A percentile compares a stretch with the other conserved stretches of the same genome.
phyloP scores from a whole-genome alignment of 108 stramenopile species.

The Seminavis robusta region DNA sequence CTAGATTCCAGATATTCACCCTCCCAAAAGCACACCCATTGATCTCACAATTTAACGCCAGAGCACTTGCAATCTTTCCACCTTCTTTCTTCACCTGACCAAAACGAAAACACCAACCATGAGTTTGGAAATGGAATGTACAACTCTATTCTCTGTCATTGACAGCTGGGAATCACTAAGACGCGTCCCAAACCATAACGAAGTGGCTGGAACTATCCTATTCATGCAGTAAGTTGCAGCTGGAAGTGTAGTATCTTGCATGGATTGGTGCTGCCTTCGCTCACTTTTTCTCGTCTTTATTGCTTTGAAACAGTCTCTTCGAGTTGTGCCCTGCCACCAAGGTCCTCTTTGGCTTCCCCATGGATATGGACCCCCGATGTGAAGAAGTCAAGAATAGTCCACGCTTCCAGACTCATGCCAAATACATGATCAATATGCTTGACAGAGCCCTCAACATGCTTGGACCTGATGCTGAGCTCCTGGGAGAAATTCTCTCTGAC shows the following conservation, averaged over 20 bases:
- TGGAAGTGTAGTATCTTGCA: no score
- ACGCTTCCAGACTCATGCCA: constrained; percentile 10
- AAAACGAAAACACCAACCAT: no score
- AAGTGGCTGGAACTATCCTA: constrained; percentile 20
- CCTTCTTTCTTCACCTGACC: no score
- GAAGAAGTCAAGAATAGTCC: constrained; percentile 1
- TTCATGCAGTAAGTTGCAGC: constrained; percentile 31
- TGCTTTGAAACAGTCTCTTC: constrained; percentile 9
- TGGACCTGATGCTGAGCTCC: constrained; percentile 38
- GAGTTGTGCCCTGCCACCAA: constrained; percentile 15
- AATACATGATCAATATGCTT: constrained; percentile 15
- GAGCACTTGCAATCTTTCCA: no score
- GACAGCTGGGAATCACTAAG: constrained; percentile 27
- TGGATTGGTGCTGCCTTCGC: no score
- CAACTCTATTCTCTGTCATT: constrained; percentile 24
- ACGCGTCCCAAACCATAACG: constrained; percentile 17
- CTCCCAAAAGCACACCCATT: no score
- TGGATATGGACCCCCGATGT: not conserved
- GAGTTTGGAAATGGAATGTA: constrained; percentile 29
- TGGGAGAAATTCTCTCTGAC: constrained; percentile 31
- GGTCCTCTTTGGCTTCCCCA: constrained; percentile 18
- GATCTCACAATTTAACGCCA: no score
- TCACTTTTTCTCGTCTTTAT: no score
- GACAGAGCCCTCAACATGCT: constrained; percentile 44
- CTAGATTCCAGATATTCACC: no score